A percentile compares a stretch with the other conserved stretches of the same genome.
Evolutionary conservation across 305 asterid genomes (phyloP).

Genomic region (Fraxinus platypoda): DNA sequence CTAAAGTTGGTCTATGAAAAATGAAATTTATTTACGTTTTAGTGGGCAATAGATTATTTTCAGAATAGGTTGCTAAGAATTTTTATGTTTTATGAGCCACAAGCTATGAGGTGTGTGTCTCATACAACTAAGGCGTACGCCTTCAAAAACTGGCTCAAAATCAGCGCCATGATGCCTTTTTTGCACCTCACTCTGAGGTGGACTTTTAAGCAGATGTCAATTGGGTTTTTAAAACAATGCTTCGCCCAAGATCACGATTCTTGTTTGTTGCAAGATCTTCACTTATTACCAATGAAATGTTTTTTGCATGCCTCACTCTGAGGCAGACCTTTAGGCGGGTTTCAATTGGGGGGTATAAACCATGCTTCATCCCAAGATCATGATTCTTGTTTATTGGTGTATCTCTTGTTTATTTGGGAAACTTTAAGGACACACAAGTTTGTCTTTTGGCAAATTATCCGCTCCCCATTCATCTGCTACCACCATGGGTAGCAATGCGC

Average conservation of each 20-base stretch:
- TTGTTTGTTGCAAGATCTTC: not conserved
- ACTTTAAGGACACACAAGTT: not conserved
- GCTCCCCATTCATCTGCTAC: not conserved
- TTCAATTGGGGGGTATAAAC: not conserved
- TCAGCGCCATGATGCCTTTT: not conserved
- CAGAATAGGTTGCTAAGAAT: not conserved
- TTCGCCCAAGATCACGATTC: not conserved
- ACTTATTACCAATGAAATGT: not conserved
- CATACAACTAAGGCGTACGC: not conserved
- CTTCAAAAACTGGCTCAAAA: not conserved
- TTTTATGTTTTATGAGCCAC: not conserved
- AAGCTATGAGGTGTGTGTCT: not conserved
- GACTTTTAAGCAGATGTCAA: not conserved
- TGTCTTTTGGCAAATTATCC: not conserved
- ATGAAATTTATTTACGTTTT: not conserved
- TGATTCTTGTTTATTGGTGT: not conserved
- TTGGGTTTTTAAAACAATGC: not conserved
- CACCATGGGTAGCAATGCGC: not conserved
- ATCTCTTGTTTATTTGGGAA: not conserved
- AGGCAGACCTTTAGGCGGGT: not conserved
- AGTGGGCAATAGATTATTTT: not conserved
- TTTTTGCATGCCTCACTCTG: not conserved
- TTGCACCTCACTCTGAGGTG: not conserved
- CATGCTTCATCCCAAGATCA: not conserved
- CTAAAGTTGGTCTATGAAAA: not conserved